Evolutionary conservation across 2,329 filamentous ascomycete species (phyloP).

Genomic region (Phyllachora maydis): DNA sequence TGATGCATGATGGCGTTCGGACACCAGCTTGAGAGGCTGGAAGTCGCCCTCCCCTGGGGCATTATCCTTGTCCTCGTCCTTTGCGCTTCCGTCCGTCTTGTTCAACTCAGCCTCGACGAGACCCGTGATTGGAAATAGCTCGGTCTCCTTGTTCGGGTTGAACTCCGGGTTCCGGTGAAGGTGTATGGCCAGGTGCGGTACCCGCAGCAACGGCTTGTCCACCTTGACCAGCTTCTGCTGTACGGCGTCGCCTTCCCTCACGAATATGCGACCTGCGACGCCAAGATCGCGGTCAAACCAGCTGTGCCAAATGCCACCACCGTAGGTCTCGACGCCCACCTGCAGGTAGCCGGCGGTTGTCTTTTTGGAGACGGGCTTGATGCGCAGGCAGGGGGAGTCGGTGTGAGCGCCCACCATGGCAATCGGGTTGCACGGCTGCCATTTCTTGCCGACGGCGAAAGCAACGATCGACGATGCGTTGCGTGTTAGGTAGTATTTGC

Average conservation of each 20-base stretch:
- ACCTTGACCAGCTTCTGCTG: slow-evolving; percentile 83
- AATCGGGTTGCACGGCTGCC: slow-evolving; percentile 79
- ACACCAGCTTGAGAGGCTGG: slow-evolving; percentile 55
- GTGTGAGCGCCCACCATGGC: slow-evolving; percentile 92
- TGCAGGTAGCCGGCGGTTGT: slow-evolving; percentile 73
- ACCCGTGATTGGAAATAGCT: slow-evolving; percentile 84
- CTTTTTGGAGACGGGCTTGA: slow-evolving; percentile 92
- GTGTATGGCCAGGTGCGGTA: slow-evolving; percentile 88
- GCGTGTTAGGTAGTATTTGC: slow-evolving; percentile 90
- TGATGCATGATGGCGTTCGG: slow-evolving; percentile 73
- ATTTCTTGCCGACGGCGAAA: slow-evolving; percentile 77
- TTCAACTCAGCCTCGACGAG: slow-evolving; percentile 79
- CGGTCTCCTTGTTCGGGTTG: slow-evolving; percentile 89
- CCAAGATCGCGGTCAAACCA: slow-evolving; percentile 95
- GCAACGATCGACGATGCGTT: slow-evolving; percentile 85
- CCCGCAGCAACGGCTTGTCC: slow-evolving; percentile 72
- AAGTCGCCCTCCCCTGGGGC: slow-evolving; percentile 31
- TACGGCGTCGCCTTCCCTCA: slow-evolving; percentile 54
- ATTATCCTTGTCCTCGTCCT: slow-evolving; percentile 20
- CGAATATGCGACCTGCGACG: slow-evolving; percentile 74
- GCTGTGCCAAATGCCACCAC: slow-evolving; percentile 91
- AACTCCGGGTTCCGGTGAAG: slow-evolving; percentile 74
- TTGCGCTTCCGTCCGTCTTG: slow-evolving; percentile 32
- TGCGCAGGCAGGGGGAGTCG: slow-evolving; percentile 74
- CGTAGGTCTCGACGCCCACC: slow-evolving; percentile 91